These are phyloP conservation scores for Yarrowia deformans DNA, from an alignment of 805 yeast species.

Conservation along the genomic window DNA sequence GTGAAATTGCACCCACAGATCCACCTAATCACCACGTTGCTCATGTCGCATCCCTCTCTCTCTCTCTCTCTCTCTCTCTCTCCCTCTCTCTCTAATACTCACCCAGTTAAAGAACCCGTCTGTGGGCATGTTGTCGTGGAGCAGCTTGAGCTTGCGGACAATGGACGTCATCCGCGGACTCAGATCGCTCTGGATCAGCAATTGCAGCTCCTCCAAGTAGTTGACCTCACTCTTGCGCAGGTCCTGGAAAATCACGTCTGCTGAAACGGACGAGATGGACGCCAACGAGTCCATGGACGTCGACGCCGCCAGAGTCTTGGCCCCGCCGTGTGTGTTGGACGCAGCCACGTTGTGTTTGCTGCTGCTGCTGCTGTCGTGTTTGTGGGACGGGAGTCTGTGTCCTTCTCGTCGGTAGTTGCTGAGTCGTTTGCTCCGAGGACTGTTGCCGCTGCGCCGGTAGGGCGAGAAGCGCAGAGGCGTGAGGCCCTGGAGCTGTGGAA, in stretches of 20 bases:
- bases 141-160: conserved; percentile 13
- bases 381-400: neutral
- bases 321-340: too few species aligned
- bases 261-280: conserved; percentile 13
- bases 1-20: too few species aligned
- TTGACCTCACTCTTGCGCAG: conserved; percentile 16
- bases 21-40: too few species aligned
- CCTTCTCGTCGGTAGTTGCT: conserved; percentile 10
- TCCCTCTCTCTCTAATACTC: conserved; percentile 4
- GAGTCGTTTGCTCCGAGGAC: conserved; percentile 30
- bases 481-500: conserved; percentile 37
- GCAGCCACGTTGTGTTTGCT: neutral
- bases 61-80: too few species aligned
- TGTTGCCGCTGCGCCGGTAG: conserved; percentile 7
- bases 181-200: conserved; percentile 35
- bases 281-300: conserved; percentile 27
- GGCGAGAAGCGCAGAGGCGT: conserved; percentile 38
- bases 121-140: conserved; percentile 33
- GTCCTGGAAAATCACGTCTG: conserved; percentile 13
- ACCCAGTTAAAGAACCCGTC: conserved; percentile 35
- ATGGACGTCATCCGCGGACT: conserved; percentile 3
- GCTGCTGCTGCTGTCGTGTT: too few species aligned
- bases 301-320: conserved; percentile 9
- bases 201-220: conserved; percentile 30
- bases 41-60: too few species aligned